These are phyloP conservation scores for Dillenia turbinata DNA, from an alignment of 164 flowering plant species.

Conservation along the genomic window DNA sequence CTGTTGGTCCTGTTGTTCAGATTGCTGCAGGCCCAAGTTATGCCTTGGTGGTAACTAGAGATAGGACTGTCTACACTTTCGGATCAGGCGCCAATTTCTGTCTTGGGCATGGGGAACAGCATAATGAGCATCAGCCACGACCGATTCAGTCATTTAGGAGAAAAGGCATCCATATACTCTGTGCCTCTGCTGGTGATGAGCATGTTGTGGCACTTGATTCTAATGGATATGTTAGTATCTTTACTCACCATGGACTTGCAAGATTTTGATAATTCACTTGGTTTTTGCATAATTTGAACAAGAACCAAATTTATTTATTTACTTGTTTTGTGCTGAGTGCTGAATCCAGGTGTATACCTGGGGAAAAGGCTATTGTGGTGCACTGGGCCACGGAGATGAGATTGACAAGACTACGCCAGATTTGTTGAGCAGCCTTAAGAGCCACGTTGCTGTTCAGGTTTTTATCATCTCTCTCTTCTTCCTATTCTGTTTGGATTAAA, in stretches of 20 bases:
- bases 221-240: slow-evolving; percentile 66
- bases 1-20: slow-evolving; percentile 62
- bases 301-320: background rate
- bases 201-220: slow-evolving; percentile 97
- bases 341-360: slow-evolving; percentile 78
- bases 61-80: slow-evolving; percentile 77
- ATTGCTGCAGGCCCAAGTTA: slow-evolving; percentile 85
- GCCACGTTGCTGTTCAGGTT: slow-evolving; percentile 77
- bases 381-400: slow-evolving; percentile 95
- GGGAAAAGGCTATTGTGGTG: slow-evolving; percentile 99
- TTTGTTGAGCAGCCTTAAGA: slow-evolving; percentile 50
- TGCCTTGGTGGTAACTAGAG: slow-evolving; percentile 57
- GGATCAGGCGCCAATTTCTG: slow-evolving; percentile 94
- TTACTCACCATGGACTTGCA: background rate
- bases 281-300: background rate
- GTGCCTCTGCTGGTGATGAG: slow-evolving; percentile 93
- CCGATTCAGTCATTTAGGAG: slow-evolving; percentile 64
- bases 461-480: no score
- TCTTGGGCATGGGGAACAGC: slow-evolving; percentile 96
- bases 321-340: slow-evolving; percentile 3
- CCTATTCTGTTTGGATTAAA: no score
- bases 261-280: background rate
- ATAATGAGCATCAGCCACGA: slow-evolving; percentile 67
- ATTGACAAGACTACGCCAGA: slow-evolving; percentile 77
- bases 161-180: slow-evolving; percentile 63